Conservation (phyloP, 768 basidiomycete genomes). For the Phlebiopsis flavidoalba region DNA sequence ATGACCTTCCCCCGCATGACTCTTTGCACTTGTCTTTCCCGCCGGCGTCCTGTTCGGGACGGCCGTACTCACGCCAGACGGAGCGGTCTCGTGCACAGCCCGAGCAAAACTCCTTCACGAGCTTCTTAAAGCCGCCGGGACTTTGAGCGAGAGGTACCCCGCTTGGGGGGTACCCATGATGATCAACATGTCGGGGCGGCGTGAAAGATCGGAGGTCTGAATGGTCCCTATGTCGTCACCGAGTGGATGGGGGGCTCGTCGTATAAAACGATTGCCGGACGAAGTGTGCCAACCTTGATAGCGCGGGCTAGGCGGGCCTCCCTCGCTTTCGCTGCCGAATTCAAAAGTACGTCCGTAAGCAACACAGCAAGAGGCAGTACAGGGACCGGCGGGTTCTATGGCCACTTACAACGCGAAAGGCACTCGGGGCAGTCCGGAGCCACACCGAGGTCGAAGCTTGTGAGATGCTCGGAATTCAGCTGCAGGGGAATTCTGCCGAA, state of each 20-base stretch:
- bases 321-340: constrained; percentile 59
- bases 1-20: constrained; percentile 66
- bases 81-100: constrained; percentile 56
- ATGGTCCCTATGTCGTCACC: constrained; percentile 89
- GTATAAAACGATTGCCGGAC: constrained; percentile 93
- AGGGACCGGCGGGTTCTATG: background rate
- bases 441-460: constrained; percentile 59
- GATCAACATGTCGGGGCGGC: constrained; percentile 87
- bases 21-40: constrained; percentile 29
- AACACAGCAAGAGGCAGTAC: background rate
- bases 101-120: constrained; percentile 93
- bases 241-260: constrained; percentile 87
- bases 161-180: constrained; percentile 99
- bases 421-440: constrained; percentile 91
- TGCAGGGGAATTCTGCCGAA: constrained; percentile 72
- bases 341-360: background rate
- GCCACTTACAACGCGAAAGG: constrained; percentile 63
- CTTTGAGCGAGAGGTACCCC: constrained; percentile 94
- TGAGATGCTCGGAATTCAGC: constrained; percentile 54
- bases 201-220: constrained; percentile 67
- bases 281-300: constrained; percentile 75
- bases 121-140: constrained; percentile 87
- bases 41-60: constrained; percentile 28
- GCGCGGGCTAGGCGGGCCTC: constrained; percentile 79
- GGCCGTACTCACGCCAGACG: constrained; percentile 27